Evolutionary conservation across 352 stramenopile species (phyloP), one percentile per base, ranked within the genome.

Genomic region (Phytophthora macrochlamydospora): DNA sequence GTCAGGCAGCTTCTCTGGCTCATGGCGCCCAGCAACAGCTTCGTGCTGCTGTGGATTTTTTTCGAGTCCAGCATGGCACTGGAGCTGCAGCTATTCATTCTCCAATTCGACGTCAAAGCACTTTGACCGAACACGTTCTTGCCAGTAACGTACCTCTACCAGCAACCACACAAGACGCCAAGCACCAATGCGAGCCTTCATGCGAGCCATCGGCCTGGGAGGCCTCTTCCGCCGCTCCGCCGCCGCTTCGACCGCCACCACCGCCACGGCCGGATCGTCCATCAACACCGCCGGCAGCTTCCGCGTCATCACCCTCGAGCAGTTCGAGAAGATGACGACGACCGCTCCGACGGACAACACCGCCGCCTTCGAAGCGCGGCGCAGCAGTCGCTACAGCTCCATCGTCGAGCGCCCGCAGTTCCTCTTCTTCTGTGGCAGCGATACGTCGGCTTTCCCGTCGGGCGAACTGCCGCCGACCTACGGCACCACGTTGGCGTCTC

Each of bases 391-490:
- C 48, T 61, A 59, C 24, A 89, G 81, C 67, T 81, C 77, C n/a
- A 50, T 69, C 44, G 45, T 51, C 38, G 84, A 91, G 59, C 74
- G 67, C 2, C 80, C 73, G 45, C 81, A 90, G 69, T 90, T 92
- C 68, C 77, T 91, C 62, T 89, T 92, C 74, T 92, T 92, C 69
- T 91, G 81, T 40, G 84, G 84, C 42, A 81, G 70, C n/a, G 84
- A 92, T 32, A 81, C 54, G 2, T 71, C 68, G 12, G 68, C 62
- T 3, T 60, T 65, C 51, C 65, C 71, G 33, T 70, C 72, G 7
- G 56, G 51, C 31, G 67, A 67, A 43, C n/a, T 71, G 13, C 30
- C 53, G 7, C 63, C 62, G 6, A 33, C 55, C 51, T 70, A 76
- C 50, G 51, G 37, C 30, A 71, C 57, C n/a, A 67, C 52, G 11